A percentile compares a stretch with the other conserved stretches of the same genome.
Evolutionary conservation across 2,329 filamentous ascomycete genomes (phyloP).

Genomic region (Diaporthe humulicola): DNA sequence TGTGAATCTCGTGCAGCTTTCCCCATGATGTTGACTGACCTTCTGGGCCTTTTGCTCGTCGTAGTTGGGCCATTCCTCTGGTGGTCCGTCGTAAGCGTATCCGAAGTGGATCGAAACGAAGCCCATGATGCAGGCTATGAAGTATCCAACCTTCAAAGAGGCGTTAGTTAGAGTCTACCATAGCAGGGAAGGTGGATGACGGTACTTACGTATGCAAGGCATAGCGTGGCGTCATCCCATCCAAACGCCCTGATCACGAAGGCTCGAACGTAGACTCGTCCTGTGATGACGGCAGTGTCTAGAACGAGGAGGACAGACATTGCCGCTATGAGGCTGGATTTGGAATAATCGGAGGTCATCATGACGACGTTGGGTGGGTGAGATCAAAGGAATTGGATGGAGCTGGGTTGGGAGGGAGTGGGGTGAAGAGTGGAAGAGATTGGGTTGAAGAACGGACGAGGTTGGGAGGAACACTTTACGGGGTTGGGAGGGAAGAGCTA

Average conservation of each 20-base stretch:
- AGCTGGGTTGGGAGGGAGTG: too few species aligned
- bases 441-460: too few species aligned
- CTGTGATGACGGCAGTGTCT: slow-evolving; percentile 44
- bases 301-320: slow-evolving; percentile 47
- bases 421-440: too few species aligned
- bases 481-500: too few species aligned
- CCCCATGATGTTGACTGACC: background rate
- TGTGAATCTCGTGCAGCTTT: accelerated
- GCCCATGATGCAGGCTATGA: slow-evolving; percentile 46
- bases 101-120: slow-evolving; percentile 49
- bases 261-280: slow-evolving; percentile 48
- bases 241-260: slow-evolving; percentile 47
- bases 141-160: slow-evolving; percentile 44
- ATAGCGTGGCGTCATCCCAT: slow-evolving; percentile 47
- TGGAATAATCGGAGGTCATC: slow-evolving; percentile 20
- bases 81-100: slow-evolving; percentile 43
- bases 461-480: too few species aligned
- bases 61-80: slow-evolving; percentile 45
- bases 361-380: background rate
- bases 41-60: slow-evolving; percentile 28
- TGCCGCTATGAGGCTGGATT: slow-evolving; percentile 39
- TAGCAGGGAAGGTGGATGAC: accelerated
- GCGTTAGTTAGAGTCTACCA: background rate
- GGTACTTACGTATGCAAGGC: slow-evolving; percentile 46
- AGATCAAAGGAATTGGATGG: too few species aligned